A percentile compares a stretch with the other conserved stretches of the same genome.
Conservation (phyloP, 495 filamentous ascomycete species). For the Neurospora pannonica region DNA sequence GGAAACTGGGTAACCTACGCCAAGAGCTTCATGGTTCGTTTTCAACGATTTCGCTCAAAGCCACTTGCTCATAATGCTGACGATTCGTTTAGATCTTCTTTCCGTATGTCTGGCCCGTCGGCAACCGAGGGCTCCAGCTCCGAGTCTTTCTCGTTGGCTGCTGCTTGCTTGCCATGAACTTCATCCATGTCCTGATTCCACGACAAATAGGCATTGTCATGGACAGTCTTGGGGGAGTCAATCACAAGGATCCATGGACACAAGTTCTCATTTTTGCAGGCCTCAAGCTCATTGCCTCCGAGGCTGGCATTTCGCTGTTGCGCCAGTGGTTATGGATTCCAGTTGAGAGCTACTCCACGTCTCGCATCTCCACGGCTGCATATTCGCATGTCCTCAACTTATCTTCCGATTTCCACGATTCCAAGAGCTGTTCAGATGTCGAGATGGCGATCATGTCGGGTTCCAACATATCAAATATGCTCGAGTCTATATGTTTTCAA, state of each 20-base stretch:
- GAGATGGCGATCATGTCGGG: slow-evolving; percentile 59
- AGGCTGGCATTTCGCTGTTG: slow-evolving; percentile 45
- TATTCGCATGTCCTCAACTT: slow-evolving; percentile 71
- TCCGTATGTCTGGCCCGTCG: slow-evolving; percentile 56
- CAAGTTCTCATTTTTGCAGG: slow-evolving; percentile 46
- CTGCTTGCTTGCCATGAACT: slow-evolving; percentile 53
- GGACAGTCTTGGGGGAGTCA: slow-evolving; percentile 38
- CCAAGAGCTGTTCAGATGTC: slow-evolving; percentile 63
- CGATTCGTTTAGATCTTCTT: slow-evolving; percentile 41
- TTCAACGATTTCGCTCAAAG: neutral
- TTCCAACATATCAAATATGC: slow-evolving; percentile 49
- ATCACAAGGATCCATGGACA: slow-evolving; percentile 39
- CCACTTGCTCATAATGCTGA: neutral
- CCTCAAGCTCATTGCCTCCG: slow-evolving; percentile 46
- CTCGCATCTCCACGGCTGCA: slow-evolving; percentile 50
- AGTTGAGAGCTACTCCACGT: slow-evolving; percentile 54
- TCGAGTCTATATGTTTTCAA: slow-evolving; percentile 58
- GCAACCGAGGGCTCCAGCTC: slow-evolving; percentile 44
- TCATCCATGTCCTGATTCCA: slow-evolving; percentile 55
- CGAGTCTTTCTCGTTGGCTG: slow-evolving; percentile 46
- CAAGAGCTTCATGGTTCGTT: slow-evolving; percentile 48
- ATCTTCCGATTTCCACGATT: slow-evolving; percentile 71
- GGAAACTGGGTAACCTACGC: slow-evolving; percentile 58
- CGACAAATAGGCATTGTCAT: slow-evolving; percentile 56
- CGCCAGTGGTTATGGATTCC: slow-evolving; percentile 55